A percentile compares a stretch with the other conserved stretches of the same genome.
These are phyloP conservation scores for Heterococcus sp. DNA, from an alignment of 108 stramenopile genomes.

Conservation along the genomic window DNA sequence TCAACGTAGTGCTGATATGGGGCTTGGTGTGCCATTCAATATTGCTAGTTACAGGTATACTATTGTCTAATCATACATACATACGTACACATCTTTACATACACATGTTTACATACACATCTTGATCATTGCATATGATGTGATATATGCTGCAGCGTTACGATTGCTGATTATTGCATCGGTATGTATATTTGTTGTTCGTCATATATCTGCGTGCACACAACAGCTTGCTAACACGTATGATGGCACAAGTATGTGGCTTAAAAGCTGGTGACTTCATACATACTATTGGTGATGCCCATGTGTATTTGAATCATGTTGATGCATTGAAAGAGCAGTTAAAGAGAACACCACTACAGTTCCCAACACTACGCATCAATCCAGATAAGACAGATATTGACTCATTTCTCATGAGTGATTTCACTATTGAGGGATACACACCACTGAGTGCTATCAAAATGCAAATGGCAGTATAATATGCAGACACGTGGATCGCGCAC, in stretches of 20 bases:
- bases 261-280: constrained; percentile 93
- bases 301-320: constrained; percentile 98
- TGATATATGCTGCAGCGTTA: too few species aligned
- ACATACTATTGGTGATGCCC: constrained; percentile 95
- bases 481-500: too few species aligned
- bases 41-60: constrained; percentile 92
- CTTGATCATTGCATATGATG: too few species aligned
- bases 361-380: constrained; percentile 88
- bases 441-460: constrained; percentile 90
- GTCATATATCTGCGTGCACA: too few species aligned
- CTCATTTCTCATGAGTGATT: constrained; percentile 80
- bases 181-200: too few species aligned
- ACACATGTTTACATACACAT: too few species aligned
- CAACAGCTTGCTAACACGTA: constrained; percentile 65
- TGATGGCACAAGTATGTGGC: constrained; percentile 46
- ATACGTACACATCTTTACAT: too few species aligned
- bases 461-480: constrained; percentile 93
- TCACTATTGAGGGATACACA: constrained; percentile 86
- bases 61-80: too few species aligned
- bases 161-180: too few species aligned
- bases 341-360: constrained; percentile 78
- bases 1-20: constrained; percentile 99
- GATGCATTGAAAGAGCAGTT: constrained; percentile 93
- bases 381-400: constrained; percentile 78
- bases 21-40: constrained; percentile 98